Base-by-base conservation (phyloP, 176 grass and related monocot genomes). In the Paspalum notatum region DNA sequence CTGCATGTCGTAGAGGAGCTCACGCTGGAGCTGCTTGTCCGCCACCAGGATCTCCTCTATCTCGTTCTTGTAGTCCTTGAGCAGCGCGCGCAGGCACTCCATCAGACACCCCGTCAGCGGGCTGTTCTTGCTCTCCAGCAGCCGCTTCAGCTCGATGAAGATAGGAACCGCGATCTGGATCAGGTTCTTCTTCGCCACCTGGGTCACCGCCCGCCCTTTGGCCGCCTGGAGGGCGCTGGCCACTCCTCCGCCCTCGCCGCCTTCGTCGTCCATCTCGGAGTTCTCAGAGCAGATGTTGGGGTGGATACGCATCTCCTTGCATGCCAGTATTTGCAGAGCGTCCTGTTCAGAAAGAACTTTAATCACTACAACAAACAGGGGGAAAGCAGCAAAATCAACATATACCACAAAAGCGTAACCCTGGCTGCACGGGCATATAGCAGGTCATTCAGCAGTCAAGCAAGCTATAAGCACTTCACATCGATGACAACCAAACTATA, bases 251-350 rank as follows among this genome's bases (percentile, higher is more conserved):
- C 80, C 70, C 42, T 91, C 83, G 6, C 80, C 68, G 3, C 82
- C 68, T 39, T 98, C 95, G 0, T 98, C 92, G 2, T 98, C 95
- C 74, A 98, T 87, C 55, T 98, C 95, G 11, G 74, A 66, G 26
- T 56, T 74, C 4, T 98, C 95, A 2, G 90, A 66, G 26, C 81
- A 69, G 17, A 89, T 83, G 59, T 53, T 98, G 38, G 92, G 73
- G 80, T 98, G 95, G 92, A 98, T 92, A 80, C 95, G 89, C 92
- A 98, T 91, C 88, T 98, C 95, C 81, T 98, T 98, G 86, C 92
- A 94, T 45, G 90, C 90, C 81, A 94, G 71, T 79, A 98, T 94
- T 79, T 98, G 87, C 68, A 98, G 80, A 87, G 95, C 88, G 72
- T 98, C 92, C 92, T 98, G 89, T 62, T 68, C 53, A 27, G 40